Percentiles rank a stretch among this genome's conserved stretches.
These are phyloP conservation scores for Colletotrichum abscissum DNA, from an alignment of 2,329 filamentous ascomycete species.

Conservation along the genomic window DNA sequence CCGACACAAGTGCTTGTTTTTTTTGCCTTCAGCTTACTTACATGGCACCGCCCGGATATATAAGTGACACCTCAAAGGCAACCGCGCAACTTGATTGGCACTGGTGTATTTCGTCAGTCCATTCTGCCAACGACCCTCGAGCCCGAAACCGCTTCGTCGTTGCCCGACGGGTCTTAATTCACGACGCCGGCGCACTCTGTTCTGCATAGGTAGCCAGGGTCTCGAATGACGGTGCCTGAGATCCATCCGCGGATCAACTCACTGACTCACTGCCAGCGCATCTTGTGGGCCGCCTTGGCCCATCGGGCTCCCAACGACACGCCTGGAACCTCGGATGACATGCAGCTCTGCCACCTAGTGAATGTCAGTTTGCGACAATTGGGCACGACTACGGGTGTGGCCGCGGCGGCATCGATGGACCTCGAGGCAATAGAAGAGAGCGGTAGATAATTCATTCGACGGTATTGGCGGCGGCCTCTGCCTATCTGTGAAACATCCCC, in stretches of 20 bases:
- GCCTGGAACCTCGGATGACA: slow-evolving; percentile 23
- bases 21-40: slow-evolving; percentile 23
- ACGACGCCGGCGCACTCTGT: not conserved
- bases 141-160: slow-evolving; percentile 16
- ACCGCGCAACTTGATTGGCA: slow-evolving; percentile 25
- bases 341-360: slow-evolving; percentile 23
- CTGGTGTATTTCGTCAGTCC: not conserved
- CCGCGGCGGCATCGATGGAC: slow-evolving; percentile 12
- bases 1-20: slow-evolving; percentile 14
- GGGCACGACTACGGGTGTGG: slow-evolving; percentile 19
- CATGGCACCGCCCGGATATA: slow-evolving; percentile 28
- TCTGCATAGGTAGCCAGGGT: slow-evolving; percentile 6
- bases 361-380: not conserved
- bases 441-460: slow-evolving; percentile 15
- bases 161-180: slow-evolving; percentile 5
- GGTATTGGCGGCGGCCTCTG: slow-evolving; percentile 5
- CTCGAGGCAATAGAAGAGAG: not conserved
- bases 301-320: slow-evolving; percentile 13
- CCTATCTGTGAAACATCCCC: slow-evolving; percentile 10
- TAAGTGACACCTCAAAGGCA: slow-evolving; percentile 29
- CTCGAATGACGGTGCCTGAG: slow-evolving; percentile 27
- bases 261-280: slow-evolving; percentile 35
- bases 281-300: slow-evolving; percentile 27
- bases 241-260: slow-evolving; percentile 22
- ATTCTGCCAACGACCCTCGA: not conserved